A percentile compares a stretch with the other conserved stretches of the same genome.
These are phyloP conservation scores for Athelia sp. DNA, from an alignment of 1,284 basidiomycete genomes.

Conservation along the genomic window DNA sequence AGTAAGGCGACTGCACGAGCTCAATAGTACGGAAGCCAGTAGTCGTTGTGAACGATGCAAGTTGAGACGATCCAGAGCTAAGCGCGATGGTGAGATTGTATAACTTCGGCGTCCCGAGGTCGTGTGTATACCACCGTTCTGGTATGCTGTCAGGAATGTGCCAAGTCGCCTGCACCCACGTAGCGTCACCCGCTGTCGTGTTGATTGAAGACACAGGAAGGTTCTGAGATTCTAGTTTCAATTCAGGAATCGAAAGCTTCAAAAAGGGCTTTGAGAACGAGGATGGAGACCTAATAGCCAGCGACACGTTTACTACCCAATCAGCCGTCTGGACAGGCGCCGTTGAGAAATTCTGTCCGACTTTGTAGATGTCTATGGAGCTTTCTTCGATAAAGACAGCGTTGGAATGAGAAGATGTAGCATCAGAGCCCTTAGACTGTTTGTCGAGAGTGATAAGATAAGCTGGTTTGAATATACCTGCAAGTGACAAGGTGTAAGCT, in stretches of 20 bases:
- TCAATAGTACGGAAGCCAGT: constrained; percentile 56
- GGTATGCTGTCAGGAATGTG: constrained; percentile 40
- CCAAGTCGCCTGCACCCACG: constrained; percentile 40
- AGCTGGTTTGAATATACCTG: constrained; percentile 46
- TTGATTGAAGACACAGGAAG: constrained; percentile 22
- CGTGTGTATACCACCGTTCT: constrained; percentile 49
- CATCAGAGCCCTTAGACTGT: constrained; percentile 7
- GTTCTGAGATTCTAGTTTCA: constrained; percentile 29
- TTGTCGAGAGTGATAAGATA: constrained; percentile 33
- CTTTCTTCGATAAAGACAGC: constrained; percentile 46
- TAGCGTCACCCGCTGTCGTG: constrained; percentile 24
- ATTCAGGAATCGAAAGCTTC: constrained; percentile 41
- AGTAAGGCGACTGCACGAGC: constrained; percentile 43
- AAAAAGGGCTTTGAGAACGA: constrained; percentile 29
- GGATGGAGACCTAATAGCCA: constrained; percentile 42
- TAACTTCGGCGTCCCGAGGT: constrained; percentile 48
- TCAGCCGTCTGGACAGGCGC: constrained; percentile 38
- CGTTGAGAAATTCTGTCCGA: constrained; percentile 37
- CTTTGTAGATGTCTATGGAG: constrained; percentile 51
- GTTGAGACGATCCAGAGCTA: constrained; percentile 5
- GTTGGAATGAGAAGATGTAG: constrained; percentile 11
- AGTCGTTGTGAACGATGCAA: constrained; percentile 30
- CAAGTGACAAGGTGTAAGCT: background rate
- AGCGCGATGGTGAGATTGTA: constrained; percentile 42
- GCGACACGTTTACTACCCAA: constrained; percentile 51